phyloP scores from a whole-genome alignment of 192 early-diverging fungal genomes.

The Rhizoclosmatium sp. region DNA sequence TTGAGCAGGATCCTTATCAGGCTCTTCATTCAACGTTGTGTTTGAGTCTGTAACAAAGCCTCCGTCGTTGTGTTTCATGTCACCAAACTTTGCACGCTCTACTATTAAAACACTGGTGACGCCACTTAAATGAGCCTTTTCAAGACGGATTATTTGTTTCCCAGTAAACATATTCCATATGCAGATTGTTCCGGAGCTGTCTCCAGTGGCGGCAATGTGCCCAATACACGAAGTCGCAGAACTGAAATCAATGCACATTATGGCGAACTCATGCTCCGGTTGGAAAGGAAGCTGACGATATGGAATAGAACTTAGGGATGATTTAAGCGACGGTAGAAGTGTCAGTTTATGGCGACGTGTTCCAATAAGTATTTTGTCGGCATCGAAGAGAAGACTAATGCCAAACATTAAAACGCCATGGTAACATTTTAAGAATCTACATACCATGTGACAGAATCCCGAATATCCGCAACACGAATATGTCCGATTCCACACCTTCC shows the following conservation, averaged over 20 bases:
- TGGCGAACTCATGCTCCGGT: conserved; percentile 24
- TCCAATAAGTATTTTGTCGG: conserved; percentile 43
- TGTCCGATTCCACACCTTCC: conserved; percentile 19
- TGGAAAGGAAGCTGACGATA: neutral
- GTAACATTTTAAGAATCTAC: neutral
- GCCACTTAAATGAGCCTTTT: conserved; percentile 45
- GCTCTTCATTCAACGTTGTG: neutral
- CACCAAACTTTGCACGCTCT: conserved; percentile 21
- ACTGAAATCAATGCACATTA: conserved; percentile 18
- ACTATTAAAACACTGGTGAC: conserved; percentile 39
- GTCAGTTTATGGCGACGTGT: conserved; percentile 40
- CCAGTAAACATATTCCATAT: conserved; percentile 56
- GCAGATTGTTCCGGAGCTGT: conserved; percentile 37
- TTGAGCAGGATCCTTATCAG: neutral
- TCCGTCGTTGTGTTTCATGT: neutral
- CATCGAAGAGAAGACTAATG: conserved; percentile 41
- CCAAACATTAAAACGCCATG: neutral
- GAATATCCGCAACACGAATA: conserved; percentile 35
- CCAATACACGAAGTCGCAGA: neutral
- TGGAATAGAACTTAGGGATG: neutral
- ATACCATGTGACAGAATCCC: conserved; percentile 45
- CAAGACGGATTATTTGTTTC: conserved; percentile 21
- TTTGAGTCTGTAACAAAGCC: neutral
- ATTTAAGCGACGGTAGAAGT: neutral
- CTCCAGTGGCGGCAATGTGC: conserved; percentile 43